Conservation (phyloP, 1,284 basidiomycete species). For the Apiotrichum akiyoshidainum region DNA sequence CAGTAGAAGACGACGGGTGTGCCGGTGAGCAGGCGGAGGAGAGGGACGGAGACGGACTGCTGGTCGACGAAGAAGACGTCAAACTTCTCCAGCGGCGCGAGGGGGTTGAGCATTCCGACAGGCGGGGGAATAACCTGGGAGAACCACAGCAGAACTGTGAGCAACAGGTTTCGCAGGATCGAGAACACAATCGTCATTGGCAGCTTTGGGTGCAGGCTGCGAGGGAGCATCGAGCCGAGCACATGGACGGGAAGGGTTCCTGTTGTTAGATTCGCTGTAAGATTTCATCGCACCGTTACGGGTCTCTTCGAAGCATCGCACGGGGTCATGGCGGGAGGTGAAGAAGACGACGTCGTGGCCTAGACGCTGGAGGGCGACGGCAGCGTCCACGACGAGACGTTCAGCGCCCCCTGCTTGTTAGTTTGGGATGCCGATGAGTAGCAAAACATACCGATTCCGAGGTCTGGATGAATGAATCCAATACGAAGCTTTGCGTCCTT, state of each 20-base stretch:
- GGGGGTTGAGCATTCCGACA: slow-evolving; percentile 38
- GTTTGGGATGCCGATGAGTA: too few species aligned
- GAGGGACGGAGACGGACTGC: slow-evolving; percentile 82
- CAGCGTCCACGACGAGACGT: slow-evolving; percentile 91
- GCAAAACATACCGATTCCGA: slow-evolving; percentile 74
- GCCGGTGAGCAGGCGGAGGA: slow-evolving; percentile 65
- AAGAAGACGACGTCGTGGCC: slow-evolving; percentile 90
- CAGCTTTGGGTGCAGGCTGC: slow-evolving; percentile 69
- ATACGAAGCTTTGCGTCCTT: slow-evolving; percentile 53
- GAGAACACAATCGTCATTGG: slow-evolving; percentile 75
- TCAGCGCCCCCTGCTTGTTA: slow-evolving; percentile 77
- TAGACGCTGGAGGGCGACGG: slow-evolving; percentile 74
- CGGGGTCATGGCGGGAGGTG: slow-evolving; percentile 85
- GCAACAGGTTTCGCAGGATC: slow-evolving; percentile 80
- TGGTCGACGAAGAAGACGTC: slow-evolving; percentile 96
- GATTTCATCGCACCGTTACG: slow-evolving; percentile 70
- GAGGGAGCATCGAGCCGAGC: slow-evolving; percentile 72
- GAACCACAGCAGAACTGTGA: slow-evolving; percentile 63
- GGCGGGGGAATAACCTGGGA: slow-evolving; percentile 46
- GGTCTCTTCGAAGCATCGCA: slow-evolving; percentile 85
- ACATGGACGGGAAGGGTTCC: slow-evolving; percentile 81
- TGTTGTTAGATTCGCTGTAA: slow-evolving; percentile 52
- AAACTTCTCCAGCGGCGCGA: slow-evolving; percentile 50
- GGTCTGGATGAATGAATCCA: slow-evolving; percentile 90
- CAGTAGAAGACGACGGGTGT: slow-evolving; percentile 93